Evolutionary conservation across 352 stramenopile genomes (phyloP).

Genomic region (Pythium sp.): DNA sequence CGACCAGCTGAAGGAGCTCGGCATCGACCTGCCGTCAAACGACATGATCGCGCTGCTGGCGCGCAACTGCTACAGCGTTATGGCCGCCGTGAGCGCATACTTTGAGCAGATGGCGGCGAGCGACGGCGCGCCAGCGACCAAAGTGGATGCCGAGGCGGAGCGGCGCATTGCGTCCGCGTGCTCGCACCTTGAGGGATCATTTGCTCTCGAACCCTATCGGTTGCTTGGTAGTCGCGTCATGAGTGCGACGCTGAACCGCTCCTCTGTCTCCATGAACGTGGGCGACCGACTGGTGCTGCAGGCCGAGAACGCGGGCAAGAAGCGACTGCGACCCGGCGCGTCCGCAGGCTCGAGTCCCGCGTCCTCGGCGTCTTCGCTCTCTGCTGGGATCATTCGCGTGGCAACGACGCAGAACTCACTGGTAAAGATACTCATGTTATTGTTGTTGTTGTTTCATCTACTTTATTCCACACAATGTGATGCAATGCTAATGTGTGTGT

Average conservation of each 20-base stretch:
- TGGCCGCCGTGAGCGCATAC: slow-evolving; percentile 63
- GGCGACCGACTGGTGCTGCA: slow-evolving; percentile 57
- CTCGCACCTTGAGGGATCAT: slow-evolving; percentile 30
- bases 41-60: slow-evolving; percentile 56
- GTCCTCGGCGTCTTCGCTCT: slow-evolving; percentile 16
- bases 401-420: slow-evolving; percentile 38
- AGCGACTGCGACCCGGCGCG: slow-evolving; percentile 38
- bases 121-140: not conserved
- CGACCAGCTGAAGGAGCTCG: slow-evolving; percentile 70
- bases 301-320: slow-evolving; percentile 71
- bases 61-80: slow-evolving; percentile 75
- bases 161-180: slow-evolving; percentile 17
- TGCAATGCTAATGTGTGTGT: not conserved
- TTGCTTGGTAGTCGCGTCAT: slow-evolving; percentile 48
- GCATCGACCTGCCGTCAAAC: slow-evolving; percentile 57
- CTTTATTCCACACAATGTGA: not conserved
- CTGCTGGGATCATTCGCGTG: slow-evolving; percentile 52
- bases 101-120: slow-evolving; percentile 50
- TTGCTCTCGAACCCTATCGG: slow-evolving; percentile 31
- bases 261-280: slow-evolving; percentile 31
- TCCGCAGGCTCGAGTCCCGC: not conserved
- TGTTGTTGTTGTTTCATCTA: not conserved
- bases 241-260: slow-evolving; percentile 46
- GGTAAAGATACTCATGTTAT: slow-evolving; percentile 8
- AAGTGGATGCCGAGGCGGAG: slow-evolving; percentile 21